Evolutionary conservation across 1,284 basidiomycete species (phyloP).

Genomic region (Tremellales sp.): DNA sequence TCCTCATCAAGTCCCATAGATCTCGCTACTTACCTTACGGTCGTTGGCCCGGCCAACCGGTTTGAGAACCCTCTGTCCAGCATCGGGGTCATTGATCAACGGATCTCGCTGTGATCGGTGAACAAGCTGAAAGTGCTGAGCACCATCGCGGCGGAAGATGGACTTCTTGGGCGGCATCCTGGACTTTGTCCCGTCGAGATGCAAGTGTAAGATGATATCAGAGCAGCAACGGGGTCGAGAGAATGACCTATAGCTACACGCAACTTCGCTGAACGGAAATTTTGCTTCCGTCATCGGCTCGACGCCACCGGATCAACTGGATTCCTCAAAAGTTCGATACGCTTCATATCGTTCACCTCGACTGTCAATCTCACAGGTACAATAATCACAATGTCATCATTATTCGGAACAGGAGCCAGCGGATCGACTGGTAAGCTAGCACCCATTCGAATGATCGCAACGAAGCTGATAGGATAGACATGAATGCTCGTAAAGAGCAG

Average conservation of each 20-base stretch:
- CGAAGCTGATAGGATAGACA: slow-evolving; percentile 23
- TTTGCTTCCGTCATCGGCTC: slow-evolving; percentile 20
- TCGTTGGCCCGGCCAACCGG: slow-evolving; percentile 67
- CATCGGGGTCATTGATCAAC: slow-evolving; percentile 88
- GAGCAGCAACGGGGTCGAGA: neutral
- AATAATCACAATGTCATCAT: slow-evolving; percentile 13
- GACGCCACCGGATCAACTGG: neutral
- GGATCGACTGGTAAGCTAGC: neutral
- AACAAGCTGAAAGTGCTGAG: slow-evolving; percentile 93
- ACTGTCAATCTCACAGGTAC: neutral
- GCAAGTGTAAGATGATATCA: neutral
- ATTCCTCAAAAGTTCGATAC: neutral
- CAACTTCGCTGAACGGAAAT: slow-evolving; percentile 7
- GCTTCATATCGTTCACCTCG: neutral
- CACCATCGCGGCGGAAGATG: slow-evolving; percentile 80
- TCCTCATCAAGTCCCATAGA: neutral
- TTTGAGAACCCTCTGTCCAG: slow-evolving; percentile 82
- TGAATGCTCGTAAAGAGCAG: slow-evolving; percentile 46
- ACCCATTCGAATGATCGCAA: neutral
- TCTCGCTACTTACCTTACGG: slow-evolving; percentile 49
- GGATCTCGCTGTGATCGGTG: slow-evolving; percentile 96
- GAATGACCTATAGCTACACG: slow-evolving; percentile 6
- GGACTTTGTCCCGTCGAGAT: too few species aligned
- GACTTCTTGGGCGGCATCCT: slow-evolving; percentile 56
- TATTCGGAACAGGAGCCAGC: slow-evolving; percentile 15